These are phyloP conservation scores for Fusarium miscanthi DNA, from an alignment of 2,329 filamentous ascomycete genomes.

Conservation along the genomic window DNA sequence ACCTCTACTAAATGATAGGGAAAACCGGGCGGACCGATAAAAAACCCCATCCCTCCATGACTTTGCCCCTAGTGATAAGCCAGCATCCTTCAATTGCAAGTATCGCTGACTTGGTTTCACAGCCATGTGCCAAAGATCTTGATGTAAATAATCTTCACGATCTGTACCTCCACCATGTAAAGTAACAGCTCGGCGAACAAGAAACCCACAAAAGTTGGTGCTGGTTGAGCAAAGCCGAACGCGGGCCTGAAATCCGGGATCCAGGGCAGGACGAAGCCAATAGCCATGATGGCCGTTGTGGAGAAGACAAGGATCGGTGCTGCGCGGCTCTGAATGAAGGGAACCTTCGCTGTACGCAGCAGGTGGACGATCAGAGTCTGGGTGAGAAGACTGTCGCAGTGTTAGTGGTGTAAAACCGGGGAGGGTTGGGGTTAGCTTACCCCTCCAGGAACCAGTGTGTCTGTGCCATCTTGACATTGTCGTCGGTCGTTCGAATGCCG, in stretches of 20 bases:
- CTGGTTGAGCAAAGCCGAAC: neutral
- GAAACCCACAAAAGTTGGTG: neutral
- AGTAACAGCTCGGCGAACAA: neutral
- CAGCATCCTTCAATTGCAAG: neutral
- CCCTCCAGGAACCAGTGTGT: constrained; percentile 1
- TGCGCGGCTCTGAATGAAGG: neutral
- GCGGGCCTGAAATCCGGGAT: neutral
- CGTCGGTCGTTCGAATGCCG: neutral
- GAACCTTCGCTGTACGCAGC: neutral
- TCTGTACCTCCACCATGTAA: neutral
- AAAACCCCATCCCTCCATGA: neutral
- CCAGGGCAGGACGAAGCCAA: neutral
- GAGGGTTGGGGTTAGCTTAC: rapidly evolving
- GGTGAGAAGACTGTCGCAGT: neutral
- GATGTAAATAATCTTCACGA: constrained; percentile 1
- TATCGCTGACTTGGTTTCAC: neutral
- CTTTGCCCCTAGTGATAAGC: neutral
- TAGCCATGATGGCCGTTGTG: neutral
- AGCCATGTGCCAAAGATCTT: neutral
- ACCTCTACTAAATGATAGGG: neutral
- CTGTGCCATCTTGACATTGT: neutral
- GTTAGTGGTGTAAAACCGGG: rapidly evolving
- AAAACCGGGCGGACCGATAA: neutral
- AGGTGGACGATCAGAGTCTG: neutral
- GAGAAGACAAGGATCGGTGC: neutral